Percentiles rank a stretch among this genome's conserved stretches.
Evolutionary conservation across 139 green algal genomes (phyloP).

Genomic region (Picochlorum costavermella): DNA sequence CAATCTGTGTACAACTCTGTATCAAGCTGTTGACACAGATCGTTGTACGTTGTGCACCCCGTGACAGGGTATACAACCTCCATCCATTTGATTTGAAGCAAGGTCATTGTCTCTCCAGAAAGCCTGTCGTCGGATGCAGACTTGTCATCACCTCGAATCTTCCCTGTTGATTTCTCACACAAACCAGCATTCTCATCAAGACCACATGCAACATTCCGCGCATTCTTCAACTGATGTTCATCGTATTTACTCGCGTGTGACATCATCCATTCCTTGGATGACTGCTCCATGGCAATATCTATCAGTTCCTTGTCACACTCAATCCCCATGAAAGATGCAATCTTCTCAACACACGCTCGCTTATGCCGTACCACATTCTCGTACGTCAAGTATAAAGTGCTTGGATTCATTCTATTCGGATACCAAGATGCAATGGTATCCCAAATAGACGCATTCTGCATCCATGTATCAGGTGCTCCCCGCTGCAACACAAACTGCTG

Average conservation of each 20-base stretch:
- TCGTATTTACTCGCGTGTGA: constrained; percentile 24
- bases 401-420: constrained; percentile 22
- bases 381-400: constrained; percentile 39
- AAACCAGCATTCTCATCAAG: constrained; percentile 19
- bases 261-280: constrained; percentile 30
- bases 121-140: constrained; percentile 5
- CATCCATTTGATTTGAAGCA: constrained; percentile 23
- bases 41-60: constrained; percentile 22
- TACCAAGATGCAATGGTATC: constrained; percentile 34
- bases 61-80: constrained; percentile 24
- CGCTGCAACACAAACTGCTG: constrained; percentile 28
- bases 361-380: constrained; percentile 37
- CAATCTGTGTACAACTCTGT: constrained; percentile 12
- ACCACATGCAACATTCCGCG: constrained; percentile 16
- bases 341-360: constrained; percentile 12
- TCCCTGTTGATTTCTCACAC: not conserved
- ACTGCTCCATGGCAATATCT: constrained; percentile 23
- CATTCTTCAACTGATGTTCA: constrained; percentile 29
- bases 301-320: constrained; percentile 18
- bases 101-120: not conserved
- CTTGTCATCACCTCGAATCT: constrained; percentile 13
- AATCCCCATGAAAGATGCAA: constrained; percentile 28
- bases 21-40: constrained; percentile 37
- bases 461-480: constrained; percentile 3
- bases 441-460: constrained; percentile 29